A percentile compares a stretch with the other conserved stretches of the same genome.
These are phyloP conservation scores for Phyllosticta ampelicida DNA, from an alignment of 2,329 filamentous ascomycete species.

Conservation along the genomic window DNA sequence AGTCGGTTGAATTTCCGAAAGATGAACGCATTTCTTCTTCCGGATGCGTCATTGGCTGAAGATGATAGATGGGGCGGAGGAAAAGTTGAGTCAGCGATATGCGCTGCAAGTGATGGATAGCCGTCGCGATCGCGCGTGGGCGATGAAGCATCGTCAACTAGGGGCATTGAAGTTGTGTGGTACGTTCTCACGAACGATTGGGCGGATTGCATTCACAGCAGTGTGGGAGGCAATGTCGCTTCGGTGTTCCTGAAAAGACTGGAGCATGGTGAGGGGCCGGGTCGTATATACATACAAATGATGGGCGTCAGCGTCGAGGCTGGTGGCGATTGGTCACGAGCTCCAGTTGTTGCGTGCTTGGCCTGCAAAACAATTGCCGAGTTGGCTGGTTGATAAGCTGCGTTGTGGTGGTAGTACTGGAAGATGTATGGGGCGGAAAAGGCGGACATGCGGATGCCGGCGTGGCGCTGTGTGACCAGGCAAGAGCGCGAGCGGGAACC, in stretches of 20 bases:
- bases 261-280: background rate
- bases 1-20: conserved; percentile 16
- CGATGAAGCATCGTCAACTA: background rate
- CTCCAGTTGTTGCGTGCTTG: background rate
- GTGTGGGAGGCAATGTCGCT: background rate
- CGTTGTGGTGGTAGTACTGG: background rate
- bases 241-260: background rate
- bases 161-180: background rate
- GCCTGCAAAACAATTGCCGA: background rate
- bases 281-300: background rate
- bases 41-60: conserved; percentile 8
- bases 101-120: conserved; percentile 15
- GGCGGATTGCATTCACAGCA: background rate
- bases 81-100: conserved; percentile 11
- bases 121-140: conserved; percentile 8
- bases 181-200: background rate
- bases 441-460: background rate
- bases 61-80: background rate
- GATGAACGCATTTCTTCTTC: conserved; percentile 14
- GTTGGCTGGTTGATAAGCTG: background rate
- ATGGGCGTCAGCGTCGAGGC: background rate
- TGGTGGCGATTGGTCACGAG: background rate
- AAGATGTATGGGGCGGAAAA: background rate
- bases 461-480: background rate
- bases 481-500: background rate